phyloP scores from a whole-genome alignment of 2,329 filamentous ascomycete genomes.

The Talaromyces sp. region DNA sequence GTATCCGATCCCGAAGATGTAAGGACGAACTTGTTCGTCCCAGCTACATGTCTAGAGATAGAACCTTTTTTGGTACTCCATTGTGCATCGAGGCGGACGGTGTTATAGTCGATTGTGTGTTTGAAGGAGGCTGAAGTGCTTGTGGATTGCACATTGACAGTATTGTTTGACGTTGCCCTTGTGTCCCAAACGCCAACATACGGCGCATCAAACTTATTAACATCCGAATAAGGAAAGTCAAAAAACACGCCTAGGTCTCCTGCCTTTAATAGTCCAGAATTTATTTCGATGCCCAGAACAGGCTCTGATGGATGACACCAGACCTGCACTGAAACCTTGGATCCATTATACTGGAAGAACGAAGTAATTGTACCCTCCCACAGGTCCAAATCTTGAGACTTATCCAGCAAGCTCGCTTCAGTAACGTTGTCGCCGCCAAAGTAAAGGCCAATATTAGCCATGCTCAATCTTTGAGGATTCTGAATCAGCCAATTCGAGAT shows the following conservation, averaged over 20 bases:
- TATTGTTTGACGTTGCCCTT: not conserved
- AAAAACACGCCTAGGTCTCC: not conserved
- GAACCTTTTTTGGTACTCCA: not conserved
- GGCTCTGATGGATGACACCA: not conserved
- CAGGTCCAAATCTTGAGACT: not conserved
- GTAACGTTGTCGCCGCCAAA: not conserved
- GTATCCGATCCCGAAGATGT: not conserved
- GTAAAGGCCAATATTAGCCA: not conserved
- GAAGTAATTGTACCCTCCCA: not conserved
- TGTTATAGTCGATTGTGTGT: not conserved
- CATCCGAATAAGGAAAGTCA: not conserved
- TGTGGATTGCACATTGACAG: not conserved
- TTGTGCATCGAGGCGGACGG: not conserved
- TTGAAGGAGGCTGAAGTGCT: not conserved
- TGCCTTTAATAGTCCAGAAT: not conserved
- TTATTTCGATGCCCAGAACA: not conserved
- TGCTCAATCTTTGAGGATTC: not conserved
- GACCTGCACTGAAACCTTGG: constrained; percentile 20
- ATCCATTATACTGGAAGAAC: constrained; percentile 32
- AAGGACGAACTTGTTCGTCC: not conserved
- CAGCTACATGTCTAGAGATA: not conserved
- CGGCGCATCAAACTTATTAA: not conserved
- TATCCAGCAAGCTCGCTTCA: not conserved
- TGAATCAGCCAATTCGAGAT: not conserved
- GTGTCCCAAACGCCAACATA: not conserved